Base-by-base conservation (phyloP, 331 rosid species). In the Dryas integrifolia region DNA sequence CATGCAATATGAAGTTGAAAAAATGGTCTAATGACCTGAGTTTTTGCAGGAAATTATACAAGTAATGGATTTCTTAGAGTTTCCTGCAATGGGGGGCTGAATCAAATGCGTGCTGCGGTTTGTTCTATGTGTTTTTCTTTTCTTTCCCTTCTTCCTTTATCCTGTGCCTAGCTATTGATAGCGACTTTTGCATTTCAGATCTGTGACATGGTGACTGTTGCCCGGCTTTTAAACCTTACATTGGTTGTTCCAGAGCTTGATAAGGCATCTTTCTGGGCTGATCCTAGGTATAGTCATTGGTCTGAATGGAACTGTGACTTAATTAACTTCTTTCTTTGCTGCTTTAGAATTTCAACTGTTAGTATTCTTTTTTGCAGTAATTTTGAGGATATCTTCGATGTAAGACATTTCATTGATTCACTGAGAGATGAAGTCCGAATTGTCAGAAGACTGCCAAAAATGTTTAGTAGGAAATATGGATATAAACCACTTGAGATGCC, bases 71-170 rank as follows among this genome's bases (percentile, higher is more conserved):
- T 92, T 88, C 97, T 95, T 58, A 89, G 93, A 77, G 96, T 92
- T 68, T 90, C 99, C 67, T 95, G 99, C 88, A 95, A 95, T 73
- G 99, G 99, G 51, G 99, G 99, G 65, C 85, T 95, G 88, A 95
- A 95, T 86, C 99, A 95, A 86, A 95, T 95, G 99, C 99, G 99
- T 61, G 96, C 98, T 40, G 99, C 99, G 85, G 99, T 95, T 78
- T 61, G 98, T 85, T 67, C 82, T 67, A 30, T 30, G 45, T 65
- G 44, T 39, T 72, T 51, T 35, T 39, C n/a, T 79, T 60, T 41
- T 21, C 16, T 48, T 69, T 45, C 21, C 50, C 4, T 24, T 77
- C 66, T 69, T 46, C 56, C 16, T 49, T 53, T 77, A 48, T 59
- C 58, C 21, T 44, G 47, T 45, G 59, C 74, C 58, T 69, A 58